phyloP scores from a whole-genome alignment of 169 alveolate genomes.

The Haemoproteus tartakovskyi region DNA sequence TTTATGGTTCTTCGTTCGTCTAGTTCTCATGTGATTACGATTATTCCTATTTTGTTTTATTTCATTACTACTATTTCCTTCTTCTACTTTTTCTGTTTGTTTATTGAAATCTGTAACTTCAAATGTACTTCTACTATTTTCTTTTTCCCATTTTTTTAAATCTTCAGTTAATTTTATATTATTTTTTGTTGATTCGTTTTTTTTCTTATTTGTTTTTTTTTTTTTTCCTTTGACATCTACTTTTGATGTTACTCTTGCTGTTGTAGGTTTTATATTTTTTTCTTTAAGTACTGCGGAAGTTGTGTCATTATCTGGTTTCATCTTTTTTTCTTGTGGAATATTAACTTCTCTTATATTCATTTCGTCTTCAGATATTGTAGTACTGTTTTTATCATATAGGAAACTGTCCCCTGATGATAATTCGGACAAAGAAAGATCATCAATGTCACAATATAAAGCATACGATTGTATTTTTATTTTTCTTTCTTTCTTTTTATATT shows the following conservation, averaged over 20 bases:
- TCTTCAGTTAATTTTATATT: too few species aligned
- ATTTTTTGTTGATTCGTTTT: neutral
- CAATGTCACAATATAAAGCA: slow-evolving; percentile 40
- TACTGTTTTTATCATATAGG: too few species aligned
- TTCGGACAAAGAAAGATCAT: slow-evolving; percentile 52
- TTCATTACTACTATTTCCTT: neutral
- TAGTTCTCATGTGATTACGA: neutral
- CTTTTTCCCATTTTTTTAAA: too few species aligned
- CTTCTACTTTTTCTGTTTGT: neutral
- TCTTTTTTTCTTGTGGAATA: neutral
- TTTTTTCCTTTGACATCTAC: slow-evolving; percentile 5
- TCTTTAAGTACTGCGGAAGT: too few species aligned
- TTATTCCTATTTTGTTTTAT: neutral
- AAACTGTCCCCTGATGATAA: slow-evolving; percentile 26
- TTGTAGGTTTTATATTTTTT: too few species aligned
- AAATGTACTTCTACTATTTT: too few species aligned
- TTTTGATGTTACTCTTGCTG: too few species aligned
- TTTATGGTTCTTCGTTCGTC: slow-evolving; percentile 2
- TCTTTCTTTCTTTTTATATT: too few species aligned
- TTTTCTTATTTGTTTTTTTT: slow-evolving; percentile 4
- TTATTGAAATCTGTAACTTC: too few species aligned
- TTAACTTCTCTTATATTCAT: slow-evolving; percentile 8
- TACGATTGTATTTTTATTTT: slow-evolving; percentile 1
- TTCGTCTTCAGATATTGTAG: too few species aligned
- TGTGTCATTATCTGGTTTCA: too few species aligned